Conservation (phyloP, 2,329 filamentous ascomycete genomes). For the Fusarium globosum region DNA sequence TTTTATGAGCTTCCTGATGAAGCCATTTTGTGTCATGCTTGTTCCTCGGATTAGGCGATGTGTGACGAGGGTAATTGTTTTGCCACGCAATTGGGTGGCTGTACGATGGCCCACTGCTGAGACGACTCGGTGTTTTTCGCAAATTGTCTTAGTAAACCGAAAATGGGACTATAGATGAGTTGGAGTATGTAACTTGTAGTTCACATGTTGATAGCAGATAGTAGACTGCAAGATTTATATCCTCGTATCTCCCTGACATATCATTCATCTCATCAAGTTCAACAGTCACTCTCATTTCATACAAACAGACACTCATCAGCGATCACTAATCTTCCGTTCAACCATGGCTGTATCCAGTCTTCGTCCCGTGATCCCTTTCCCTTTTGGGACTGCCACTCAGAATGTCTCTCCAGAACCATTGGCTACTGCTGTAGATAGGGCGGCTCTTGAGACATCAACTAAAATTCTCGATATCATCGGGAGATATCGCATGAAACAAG, state of each 20-base stretch:
- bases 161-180: background rate
- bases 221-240: background rate
- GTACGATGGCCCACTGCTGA: background rate
- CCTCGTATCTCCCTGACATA: background rate
- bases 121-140: background rate
- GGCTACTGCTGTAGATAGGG: conserved; percentile 37
- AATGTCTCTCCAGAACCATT: background rate
- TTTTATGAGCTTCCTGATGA: background rate
- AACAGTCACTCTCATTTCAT: no score
- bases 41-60: background rate
- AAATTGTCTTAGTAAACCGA: background rate
- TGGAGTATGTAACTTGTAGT: background rate
- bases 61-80: background rate
- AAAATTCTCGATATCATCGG: conserved; percentile 54
- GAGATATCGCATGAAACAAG: conserved; percentile 51
- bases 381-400: background rate
- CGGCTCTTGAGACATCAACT: conserved; percentile 47
- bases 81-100: background rate
- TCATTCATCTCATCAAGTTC: background rate
- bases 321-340: accelerated
- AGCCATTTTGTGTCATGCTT: background rate
- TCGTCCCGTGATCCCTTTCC: background rate
- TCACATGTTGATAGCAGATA: background rate
- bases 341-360: conserved; percentile 16
- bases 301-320: accelerated